Conservation (phyloP, 108 stramenopile species). For the Aurantiochytrium sp. region DNA sequence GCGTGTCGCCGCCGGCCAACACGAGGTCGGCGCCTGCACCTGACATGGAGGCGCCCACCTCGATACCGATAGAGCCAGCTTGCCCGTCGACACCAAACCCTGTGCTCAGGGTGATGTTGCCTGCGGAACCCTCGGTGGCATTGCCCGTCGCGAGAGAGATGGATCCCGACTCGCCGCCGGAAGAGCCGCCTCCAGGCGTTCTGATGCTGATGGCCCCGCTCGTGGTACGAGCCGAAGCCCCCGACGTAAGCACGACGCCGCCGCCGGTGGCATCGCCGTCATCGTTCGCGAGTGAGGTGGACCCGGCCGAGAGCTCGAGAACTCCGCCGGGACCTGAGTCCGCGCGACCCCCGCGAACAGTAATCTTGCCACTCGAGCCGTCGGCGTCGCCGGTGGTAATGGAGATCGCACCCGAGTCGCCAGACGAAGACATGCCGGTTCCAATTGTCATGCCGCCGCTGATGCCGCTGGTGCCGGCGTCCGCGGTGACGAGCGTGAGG, state of each 20-base stretch:
- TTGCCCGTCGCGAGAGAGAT: not conserved
- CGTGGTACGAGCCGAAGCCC: not conserved
- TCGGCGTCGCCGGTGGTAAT: not conserved
- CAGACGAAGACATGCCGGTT: slow-evolving; percentile 35
- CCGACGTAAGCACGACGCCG: not conserved
- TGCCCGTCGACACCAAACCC: not conserved
- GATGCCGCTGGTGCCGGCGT: slow-evolving; percentile 40
- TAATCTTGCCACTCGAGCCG: slow-evolving; percentile 14
- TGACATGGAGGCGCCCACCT: not conserved
- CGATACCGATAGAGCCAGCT: not conserved
- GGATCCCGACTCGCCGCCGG: not conserved
- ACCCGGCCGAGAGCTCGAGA: slow-evolving; percentile 33
- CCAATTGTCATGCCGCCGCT: slow-evolving; percentile 36
- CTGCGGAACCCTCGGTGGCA: not conserved
- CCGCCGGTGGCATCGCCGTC: not conserved
- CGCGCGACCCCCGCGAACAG: slow-evolving; percentile 34
- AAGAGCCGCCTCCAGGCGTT: not conserved
- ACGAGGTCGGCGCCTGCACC: not conserved
- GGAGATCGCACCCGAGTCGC: not conserved
- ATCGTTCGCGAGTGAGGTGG: not conserved
- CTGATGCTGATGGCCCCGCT: not conserved
- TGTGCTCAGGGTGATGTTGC: not conserved
- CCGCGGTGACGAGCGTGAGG: slow-evolving; percentile 29
- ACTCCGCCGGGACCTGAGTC: slow-evolving; percentile 43
- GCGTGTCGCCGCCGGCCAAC: not conserved